Base-by-base conservation (phyloP, 192 early-diverging fungal genomes). In the Backusella mclennaniae region DNA sequence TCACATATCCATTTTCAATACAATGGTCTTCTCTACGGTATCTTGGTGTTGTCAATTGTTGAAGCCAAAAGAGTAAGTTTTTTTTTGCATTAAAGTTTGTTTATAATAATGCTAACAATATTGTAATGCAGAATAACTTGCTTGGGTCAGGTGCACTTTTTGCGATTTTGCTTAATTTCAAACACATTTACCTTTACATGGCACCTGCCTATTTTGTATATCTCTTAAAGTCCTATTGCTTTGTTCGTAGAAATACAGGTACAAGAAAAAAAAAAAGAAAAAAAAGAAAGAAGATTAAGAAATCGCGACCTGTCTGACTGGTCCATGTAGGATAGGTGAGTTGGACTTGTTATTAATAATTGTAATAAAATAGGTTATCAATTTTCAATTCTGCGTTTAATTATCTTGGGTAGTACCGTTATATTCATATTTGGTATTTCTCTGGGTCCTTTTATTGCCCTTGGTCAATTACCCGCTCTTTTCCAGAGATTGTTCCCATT, bases 181-280 rank as follows among this genome's bases (percentile, higher is more conserved):
- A 99, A 86, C 97, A 99, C 73, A 98, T 99, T 46, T 99, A 93
- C 80, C 85, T 97, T 59, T 95, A 95, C 84, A 85, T 95, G 52
- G 90, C 95, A 8, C 97, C 95, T 3, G 95, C 97, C 8, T 97
- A 96, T 84, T 99, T 99, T 87, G 84, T 95, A 35, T 97, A 95
- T 78, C 79, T 99, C 0, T 86, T 97, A 15, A 79, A 89, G 11
- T 80, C 87, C 26, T 96, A 96, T 80, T 97, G 96, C 84, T 89
- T 90, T 71, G 75, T 86, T 29, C 53, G 23, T 59, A 21, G 53
- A 59, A 23, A 59, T 59, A 26, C 53, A 59, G 53, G 53, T 59
- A 63, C 23, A 63, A 63, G 3, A 33, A 33, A 33, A 33, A 33
- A 33, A 33, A 33, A 3, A 29, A 15, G n/a, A 52, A 72, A 6